phyloP scores from a whole-genome alignment of 23 red algal genomes.

The Gracilariopsis chorda region DNA sequence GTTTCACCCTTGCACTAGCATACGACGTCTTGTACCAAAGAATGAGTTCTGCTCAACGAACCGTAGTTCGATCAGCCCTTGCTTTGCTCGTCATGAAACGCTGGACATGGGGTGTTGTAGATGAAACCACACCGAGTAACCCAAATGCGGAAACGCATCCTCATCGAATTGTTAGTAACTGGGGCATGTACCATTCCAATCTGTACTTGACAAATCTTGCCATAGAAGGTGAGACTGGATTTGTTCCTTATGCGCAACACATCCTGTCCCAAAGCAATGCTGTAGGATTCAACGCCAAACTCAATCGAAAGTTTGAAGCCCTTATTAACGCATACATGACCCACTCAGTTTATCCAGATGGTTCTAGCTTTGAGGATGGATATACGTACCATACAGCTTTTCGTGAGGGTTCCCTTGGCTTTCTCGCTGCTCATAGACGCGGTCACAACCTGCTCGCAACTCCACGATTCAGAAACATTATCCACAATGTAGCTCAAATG shows the following conservation, averaged over 20 bases:
- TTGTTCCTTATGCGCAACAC: slow-evolving; percentile 35
- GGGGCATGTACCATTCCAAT: slow-evolving; percentile 60
- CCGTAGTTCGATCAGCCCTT: slow-evolving; percentile 19
- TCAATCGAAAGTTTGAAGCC: slow-evolving; percentile 35
- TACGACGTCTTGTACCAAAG: slow-evolving; percentile 38
- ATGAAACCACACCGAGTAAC: background rate
- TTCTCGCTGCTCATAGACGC: slow-evolving; percentile 32
- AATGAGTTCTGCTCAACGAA: background rate
- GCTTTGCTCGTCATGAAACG: slow-evolving; percentile 47
- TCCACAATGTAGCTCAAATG: slow-evolving; percentile 48
- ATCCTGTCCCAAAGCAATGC: slow-evolving; percentile 1
- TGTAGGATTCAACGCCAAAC: slow-evolving; percentile 6
- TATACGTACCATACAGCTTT: slow-evolving; percentile 55
- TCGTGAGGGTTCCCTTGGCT: slow-evolving; percentile 44
- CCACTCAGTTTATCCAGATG: slow-evolving; percentile 38
- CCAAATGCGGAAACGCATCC: slow-evolving; percentile 57
- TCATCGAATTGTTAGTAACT: slow-evolving; percentile 54
- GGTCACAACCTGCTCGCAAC: slow-evolving; percentile 31
- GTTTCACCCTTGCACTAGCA: slow-evolving; percentile 15
- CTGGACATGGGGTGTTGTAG: slow-evolving; percentile 34
- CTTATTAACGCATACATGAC: slow-evolving; percentile 24
- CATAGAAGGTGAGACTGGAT: slow-evolving; percentile 55
- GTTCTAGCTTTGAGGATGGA: slow-evolving; percentile 55
- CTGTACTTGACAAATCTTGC: slow-evolving; percentile 60
- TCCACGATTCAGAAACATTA: slow-evolving; percentile 44